A percentile compares a stretch with the other conserved stretches of the same genome.
Conservation (phyloP, 129 eudicot genomes). For the Daucus carota region DH1_v3.0 NC_030383.2:46070001-46070500, state of each 20-base stretch:
- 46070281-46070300: slow-evolving; percentile 41
- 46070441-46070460: neutral
- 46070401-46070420: neutral
- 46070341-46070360: slow-evolving; percentile 31
- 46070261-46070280: slow-evolving; percentile 26
- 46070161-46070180: neutral
- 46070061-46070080: slow-evolving; percentile 8
- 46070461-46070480: too few relatives aligned
- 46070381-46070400: slow-evolving; percentile 2
- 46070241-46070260: neutral
- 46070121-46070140: too few relatives aligned
- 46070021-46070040: neutral
- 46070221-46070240: slow-evolving; percentile 12
- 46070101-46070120: neutral
- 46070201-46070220: slow-evolving; percentile 14
- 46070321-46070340: slow-evolving; percentile 22
- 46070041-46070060: neutral
- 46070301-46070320: slow-evolving; percentile 29
- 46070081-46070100: neutral
- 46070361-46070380: slow-evolving; percentile 14
- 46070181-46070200: slow-evolving; percentile 10
- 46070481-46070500: too few relatives aligned
- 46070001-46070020: neutral
- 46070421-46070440: neutral
- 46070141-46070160: too few relatives aligned